These are phyloP conservation scores for Lactarius deliciosus DNA, from an alignment of 768 basidiomycete genomes.

Conservation along the genomic window DNA sequence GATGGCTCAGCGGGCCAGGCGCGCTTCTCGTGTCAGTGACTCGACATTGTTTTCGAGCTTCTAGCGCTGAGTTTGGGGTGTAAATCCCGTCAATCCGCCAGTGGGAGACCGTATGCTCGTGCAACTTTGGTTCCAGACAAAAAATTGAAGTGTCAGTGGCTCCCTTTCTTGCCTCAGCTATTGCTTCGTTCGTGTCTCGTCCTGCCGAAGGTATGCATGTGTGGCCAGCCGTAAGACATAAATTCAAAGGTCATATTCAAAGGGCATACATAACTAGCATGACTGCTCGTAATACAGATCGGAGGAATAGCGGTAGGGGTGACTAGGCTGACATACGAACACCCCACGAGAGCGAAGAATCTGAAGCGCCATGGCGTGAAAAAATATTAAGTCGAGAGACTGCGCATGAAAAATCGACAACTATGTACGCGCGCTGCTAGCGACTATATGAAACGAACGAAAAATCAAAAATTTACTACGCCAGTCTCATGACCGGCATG, in stretches of 20 bases:
- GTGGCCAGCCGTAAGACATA: neutral
- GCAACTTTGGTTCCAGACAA: no score
- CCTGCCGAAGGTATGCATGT: no score
- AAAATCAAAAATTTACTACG: neutral
- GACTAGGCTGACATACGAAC: no score
- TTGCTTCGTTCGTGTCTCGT: no score
- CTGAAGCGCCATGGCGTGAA: neutral
- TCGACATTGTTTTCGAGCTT: no score
- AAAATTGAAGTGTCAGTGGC: no score
- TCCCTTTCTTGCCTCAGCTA: no score
- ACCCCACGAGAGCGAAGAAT: neutral
- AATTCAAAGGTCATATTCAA: neutral
- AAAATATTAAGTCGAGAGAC: neutral
- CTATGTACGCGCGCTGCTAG: neutral
- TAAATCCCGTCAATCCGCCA: no score
- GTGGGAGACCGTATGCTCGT: no score
- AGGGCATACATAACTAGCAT: neutral
- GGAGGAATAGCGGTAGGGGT: neutral
- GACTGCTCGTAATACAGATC: neutral
- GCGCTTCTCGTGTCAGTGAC: no score
- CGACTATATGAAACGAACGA: neutral
- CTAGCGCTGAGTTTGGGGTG: no score
- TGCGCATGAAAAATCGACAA: neutral
- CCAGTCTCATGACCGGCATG: conserved; percentile 24
- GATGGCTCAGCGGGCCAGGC: no score